These are phyloP conservation scores for Aquilaria agallochum DNA, from an alignment of 441 rosid genomes.

Conservation along the genomic window DNA sequence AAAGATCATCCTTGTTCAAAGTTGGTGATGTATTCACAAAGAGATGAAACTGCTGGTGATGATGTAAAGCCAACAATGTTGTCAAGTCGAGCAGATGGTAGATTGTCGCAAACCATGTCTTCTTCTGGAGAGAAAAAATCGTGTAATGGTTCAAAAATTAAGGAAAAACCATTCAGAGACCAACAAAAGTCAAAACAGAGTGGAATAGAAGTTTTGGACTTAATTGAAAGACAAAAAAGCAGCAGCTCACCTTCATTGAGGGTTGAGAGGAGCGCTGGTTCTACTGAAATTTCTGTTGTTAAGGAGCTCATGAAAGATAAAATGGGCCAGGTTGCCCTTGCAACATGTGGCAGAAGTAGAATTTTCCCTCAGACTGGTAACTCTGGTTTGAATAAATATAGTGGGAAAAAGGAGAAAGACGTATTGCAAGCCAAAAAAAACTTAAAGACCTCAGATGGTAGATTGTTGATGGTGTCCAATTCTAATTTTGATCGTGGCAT, in stretches of 20 bases:
- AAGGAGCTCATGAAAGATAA: constrained; percentile 36
- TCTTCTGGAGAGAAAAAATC: constrained; percentile 32
- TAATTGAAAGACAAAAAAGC: constrained; percentile 22
- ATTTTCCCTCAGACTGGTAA: constrained; percentile 15
- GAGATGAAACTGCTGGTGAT: constrained; percentile 34
- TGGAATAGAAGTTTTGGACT: constrained; percentile 28
- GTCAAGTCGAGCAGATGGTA: constrained; percentile 29
- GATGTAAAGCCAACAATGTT: constrained; percentile 38
- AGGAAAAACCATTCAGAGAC: constrained; percentile 27
- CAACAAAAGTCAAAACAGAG: constrained; percentile 35
- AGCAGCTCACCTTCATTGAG: constrained; percentile 20
- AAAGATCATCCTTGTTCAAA: constrained; percentile 30
- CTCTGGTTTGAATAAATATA: constrained; percentile 22
- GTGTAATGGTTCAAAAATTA: constrained; percentile 24
- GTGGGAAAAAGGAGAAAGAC: constrained; percentile 32
- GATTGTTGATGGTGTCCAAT: constrained; percentile 20
- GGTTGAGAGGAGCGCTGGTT: constrained; percentile 24
- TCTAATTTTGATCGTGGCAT: constrained; percentile 27
- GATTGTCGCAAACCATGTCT: constrained; percentile 27
- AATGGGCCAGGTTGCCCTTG: constrained; percentile 19
- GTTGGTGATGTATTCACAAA: constrained; percentile 33
- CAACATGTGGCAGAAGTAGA: constrained; percentile 22
- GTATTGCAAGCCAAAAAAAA: constrained; percentile 24
- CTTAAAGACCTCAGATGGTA: constrained; percentile 28
- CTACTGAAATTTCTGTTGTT: constrained; percentile 18